Conservation (phyloP, 768 basidiomycete species). For the Amanita muscaria region DNA sequence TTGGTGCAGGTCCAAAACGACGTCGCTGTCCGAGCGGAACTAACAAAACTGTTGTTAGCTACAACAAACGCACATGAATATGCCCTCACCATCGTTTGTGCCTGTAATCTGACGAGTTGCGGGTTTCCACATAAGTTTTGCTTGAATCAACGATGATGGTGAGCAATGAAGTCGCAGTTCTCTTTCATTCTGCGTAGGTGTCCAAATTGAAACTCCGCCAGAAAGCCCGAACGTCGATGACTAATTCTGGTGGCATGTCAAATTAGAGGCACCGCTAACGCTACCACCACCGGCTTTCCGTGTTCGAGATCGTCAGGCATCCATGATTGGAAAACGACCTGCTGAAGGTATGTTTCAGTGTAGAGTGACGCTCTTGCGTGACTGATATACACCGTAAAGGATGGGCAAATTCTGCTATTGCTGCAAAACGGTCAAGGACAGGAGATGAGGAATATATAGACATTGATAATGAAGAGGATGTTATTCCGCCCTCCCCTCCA, state of each 20-base stretch:
- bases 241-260: slow-evolving; percentile 4
- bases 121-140: slow-evolving; percentile 73
- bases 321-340: slow-evolving; percentile 31
- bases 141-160: slow-evolving; percentile 27
- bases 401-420: background rate
- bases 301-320: background rate
- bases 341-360: slow-evolving; percentile 26
- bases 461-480: slow-evolving; percentile 50
- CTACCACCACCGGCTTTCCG: too few relatives aligned
- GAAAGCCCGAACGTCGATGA: slow-evolving; percentile 11
- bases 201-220: slow-evolving; percentile 22
- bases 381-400: background rate
- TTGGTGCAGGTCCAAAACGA: slow-evolving; percentile 83
- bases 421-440: slow-evolving; percentile 35
- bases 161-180: slow-evolving; percentile 19
- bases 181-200: background rate
- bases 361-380: background rate
- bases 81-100: slow-evolving; percentile 75
- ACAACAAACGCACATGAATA: slow-evolving; percentile 4
- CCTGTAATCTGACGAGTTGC: slow-evolving; percentile 86
- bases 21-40: slow-evolving; percentile 83
- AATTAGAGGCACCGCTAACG: background rate
- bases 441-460: slow-evolving; percentile 49
- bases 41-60: slow-evolving; percentile 18
- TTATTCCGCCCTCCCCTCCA: slow-evolving; percentile 44